Base-by-base conservation (phyloP, 352 stramenopile species). In the Phytophthora pseudosyringae region DNA sequence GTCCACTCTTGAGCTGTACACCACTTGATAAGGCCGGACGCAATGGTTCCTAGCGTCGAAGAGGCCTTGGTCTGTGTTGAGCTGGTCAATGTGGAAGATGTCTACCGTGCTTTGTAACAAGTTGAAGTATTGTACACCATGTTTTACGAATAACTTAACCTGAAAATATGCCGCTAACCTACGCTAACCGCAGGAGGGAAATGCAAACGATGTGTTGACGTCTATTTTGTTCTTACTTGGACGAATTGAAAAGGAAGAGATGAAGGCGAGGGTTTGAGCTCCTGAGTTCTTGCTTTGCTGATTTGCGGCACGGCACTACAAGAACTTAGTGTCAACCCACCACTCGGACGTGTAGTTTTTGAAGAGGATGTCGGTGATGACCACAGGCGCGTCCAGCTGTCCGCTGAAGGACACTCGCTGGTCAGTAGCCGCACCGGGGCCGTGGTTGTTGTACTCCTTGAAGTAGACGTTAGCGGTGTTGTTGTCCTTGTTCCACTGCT, bases 401-500 rank as follows among this genome's bases (percentile, higher is more conserved):
- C 32, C 33, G 21, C 54, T 55, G 32, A 55, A 63, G 6, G 28
- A 5, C 0, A 48, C 55, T 4, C 55, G 13, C 4, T 55, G 18
- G 3, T 40, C 8, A 0, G 18, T 47, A 8, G 43, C 45, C 16
- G 43, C 55, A 55, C 55, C 44, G 4, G 45, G 6, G 1, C 44
- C 45, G 7, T 12, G 13, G 44, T 64, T 57, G 13, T 51, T 51
- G 18, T 44, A 64, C 39, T 65, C 57, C 10, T 39, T 52, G 15
- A 65, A 65, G 13, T 40, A 28, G 3, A 65, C 47, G 16, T 65
- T 52, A 1, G 18, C 15, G 1, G 28, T 50, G 51, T 31, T 40
- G 39, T 31, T 13, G 29, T 13, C 28, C 3, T 28, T 36, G 39
- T 50, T 33, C 39, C 51, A 59, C 13, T 4, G 9, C 1, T 13